Evolutionary conservation across 768 basidiomycete genomes (phyloP), one percentile per base, ranked within the genome.

Genomic region (Thelephora aurantiotincta): DNA sequence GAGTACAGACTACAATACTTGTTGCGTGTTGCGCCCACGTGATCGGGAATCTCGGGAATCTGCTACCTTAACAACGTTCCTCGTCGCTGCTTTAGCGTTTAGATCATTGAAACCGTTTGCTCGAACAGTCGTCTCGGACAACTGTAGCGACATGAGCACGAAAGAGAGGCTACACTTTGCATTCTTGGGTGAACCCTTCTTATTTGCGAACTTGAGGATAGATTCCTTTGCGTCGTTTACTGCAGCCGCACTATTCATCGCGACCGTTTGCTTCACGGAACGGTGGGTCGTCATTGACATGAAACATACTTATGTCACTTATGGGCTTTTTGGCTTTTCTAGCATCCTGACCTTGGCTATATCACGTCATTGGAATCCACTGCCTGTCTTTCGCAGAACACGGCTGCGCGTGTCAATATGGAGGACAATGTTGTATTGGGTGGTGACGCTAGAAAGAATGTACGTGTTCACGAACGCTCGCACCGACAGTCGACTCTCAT

Each of bases 361-460:
- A 41, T 70, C 72, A 43, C 71, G 65, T 49, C 65, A 68, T n/a
- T 68, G 75, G 69, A 55, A 53, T 9, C 78, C 78, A n/a, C 60
- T 55, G 42, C 35, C 49, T 9, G 55, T 56, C 34, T 55, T 67
- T 11, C 62, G 63, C 33, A 62, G 63, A 35, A 71, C 75, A 19
- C 68, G 72, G 23, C 54, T 71, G 48, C 63, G 61, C 35, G 63
- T 60, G 19, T 74, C 76, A 14, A 51, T 72, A 4, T 82, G 79
- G 78, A 67, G 71, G 46, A 61, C 77, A 5, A 54, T 55, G 11
- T 47, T 82, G 35, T 82, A 80, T 57, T 75, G 74, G 63, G 43
- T 72, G 13, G 70, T 71, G n/a, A 78, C 74, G 0, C 64, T 75
- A 44, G 59, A 78, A 22, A 66, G 82, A 66, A 59, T 86, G 83